Conservation (phyloP, 306 rosid genomes). For the Trichosanthes cucumerina region DNA sequence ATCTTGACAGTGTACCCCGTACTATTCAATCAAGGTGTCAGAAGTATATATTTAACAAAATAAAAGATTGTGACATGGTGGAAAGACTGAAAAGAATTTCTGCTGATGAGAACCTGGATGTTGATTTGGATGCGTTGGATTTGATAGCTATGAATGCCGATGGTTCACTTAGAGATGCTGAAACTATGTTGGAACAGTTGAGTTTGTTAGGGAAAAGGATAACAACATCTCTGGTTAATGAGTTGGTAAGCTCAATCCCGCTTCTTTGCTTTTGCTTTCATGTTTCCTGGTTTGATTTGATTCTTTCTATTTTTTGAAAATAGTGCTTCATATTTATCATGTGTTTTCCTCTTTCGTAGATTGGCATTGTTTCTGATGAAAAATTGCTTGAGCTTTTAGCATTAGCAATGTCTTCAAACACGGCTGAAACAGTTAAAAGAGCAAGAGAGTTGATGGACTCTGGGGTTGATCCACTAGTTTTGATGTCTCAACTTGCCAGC, state of each 20-base stretch:
- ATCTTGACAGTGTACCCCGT: slow-evolving; percentile 86
- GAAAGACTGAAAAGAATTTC: slow-evolving; percentile 67
- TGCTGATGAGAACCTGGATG: slow-evolving; percentile 61
- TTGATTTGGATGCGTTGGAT: slow-evolving; percentile 81
- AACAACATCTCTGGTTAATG: slow-evolving; percentile 86
- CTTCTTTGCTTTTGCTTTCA: slow-evolving; percentile 14
- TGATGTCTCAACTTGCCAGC: slow-evolving; percentile 90
- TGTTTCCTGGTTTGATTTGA: not conserved
- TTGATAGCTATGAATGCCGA: slow-evolving; percentile 92
- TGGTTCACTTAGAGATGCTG: slow-evolving; percentile 97
- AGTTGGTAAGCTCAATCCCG: slow-evolving; percentile 68
- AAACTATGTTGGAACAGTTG: slow-evolving; percentile 95
- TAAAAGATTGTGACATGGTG: slow-evolving; percentile 75
- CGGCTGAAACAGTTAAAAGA: slow-evolving; percentile 86
- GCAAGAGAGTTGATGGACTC: slow-evolving; percentile 96
- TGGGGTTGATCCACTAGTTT: slow-evolving; percentile 89
- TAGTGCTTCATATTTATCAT: not conserved
- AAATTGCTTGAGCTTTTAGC: slow-evolving; percentile 90
- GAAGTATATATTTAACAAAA: slow-evolving; percentile 83
- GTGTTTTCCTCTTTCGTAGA: slow-evolving; percentile 40
- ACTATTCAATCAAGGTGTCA: slow-evolving; percentile 87
- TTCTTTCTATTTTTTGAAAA: not conserved
- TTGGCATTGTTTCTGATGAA: slow-evolving; percentile 93
- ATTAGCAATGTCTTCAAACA: slow-evolving; percentile 90
- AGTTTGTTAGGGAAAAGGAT: slow-evolving; percentile 88